Evolutionary conservation across 1,139 yeast genomes (phyloP), one percentile per base, ranked within the genome.

Genomic region (Suhomyces chickasaworum): DNA sequence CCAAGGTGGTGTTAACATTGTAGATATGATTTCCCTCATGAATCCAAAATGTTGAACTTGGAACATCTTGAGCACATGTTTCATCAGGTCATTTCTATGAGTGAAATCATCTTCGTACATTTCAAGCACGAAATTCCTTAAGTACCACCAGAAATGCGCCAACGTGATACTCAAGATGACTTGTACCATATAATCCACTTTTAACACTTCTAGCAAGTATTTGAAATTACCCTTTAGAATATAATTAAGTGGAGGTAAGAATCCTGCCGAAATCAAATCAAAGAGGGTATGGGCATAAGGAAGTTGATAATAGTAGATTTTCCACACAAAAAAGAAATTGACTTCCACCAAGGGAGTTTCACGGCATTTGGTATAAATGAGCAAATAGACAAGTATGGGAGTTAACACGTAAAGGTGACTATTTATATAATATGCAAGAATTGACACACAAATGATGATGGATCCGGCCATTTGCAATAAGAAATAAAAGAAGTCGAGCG

Each of bases 71-170:
- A 35, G 15, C 10, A 35, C 29, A 10, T 13, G 1, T 12, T 22
- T 22, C 5, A 22, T 13, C 29, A 15, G 29, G 32, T 41, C 37
- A 7, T 57, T 48, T 42, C 65, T 49, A 18, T 47, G 44, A 1
- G 44, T 44, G 39, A 62, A 52, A 2, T 31, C 15, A 42, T 66
- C 70, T 41, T 48, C 48, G 48, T 65, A 64, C 16, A 63, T 40
- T 4, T 46, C 45, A 20, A 68, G 52, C 13, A 65, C 49, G 27
- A 64, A 59, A 16, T 60, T 64, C 20, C 68, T 55, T 3, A 55
- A 29, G 42, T 58, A 69, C 78, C 78, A 73, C 77, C 76, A 73
- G 22, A 64, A 46, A 49, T 74, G 78, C 3, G 71, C 73, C 31
- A 69, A 46, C 0, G 51, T 47, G 37, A 56, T 57, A 32, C 62